Percentiles rank a stretch among this genome's conserved stretches.
phyloP scores from a whole-genome alignment of 1,139 yeast species.

The Candida mesenterica region DNA sequence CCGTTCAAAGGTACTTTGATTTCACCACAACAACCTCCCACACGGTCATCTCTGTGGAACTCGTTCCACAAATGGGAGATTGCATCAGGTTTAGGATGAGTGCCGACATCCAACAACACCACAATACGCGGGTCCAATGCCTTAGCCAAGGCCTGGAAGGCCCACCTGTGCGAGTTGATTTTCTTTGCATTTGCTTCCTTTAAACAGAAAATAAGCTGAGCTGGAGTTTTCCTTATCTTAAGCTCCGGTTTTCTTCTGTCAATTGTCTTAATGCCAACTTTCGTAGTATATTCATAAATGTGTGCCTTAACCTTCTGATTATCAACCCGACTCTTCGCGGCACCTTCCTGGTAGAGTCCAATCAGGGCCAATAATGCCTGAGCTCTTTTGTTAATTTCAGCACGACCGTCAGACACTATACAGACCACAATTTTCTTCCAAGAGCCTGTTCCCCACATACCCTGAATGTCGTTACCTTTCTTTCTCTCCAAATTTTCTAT shows the following conservation, averaged over 20 bases:
- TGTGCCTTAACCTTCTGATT: slow-evolving; percentile 48
- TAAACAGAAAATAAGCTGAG: slow-evolving; percentile 46
- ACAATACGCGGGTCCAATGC: slow-evolving; percentile 45
- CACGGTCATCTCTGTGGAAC: slow-evolving; percentile 44
- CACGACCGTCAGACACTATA: slow-evolving; percentile 48
- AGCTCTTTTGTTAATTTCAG: slow-evolving; percentile 48
- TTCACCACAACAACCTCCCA: slow-evolving; percentile 54
- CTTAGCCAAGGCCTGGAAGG: slow-evolving; percentile 49
- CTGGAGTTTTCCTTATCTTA: slow-evolving; percentile 49
- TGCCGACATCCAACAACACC: slow-evolving; percentile 47
- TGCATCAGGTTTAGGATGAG: slow-evolving; percentile 47
- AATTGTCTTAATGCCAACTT: slow-evolving; percentile 49
- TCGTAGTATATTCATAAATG: slow-evolving; percentile 47
- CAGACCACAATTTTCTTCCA: slow-evolving; percentile 52
- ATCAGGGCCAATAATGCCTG: slow-evolving; percentile 48
- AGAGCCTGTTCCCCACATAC: slow-evolving; percentile 52
- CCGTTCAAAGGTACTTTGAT: slow-evolving; percentile 44
- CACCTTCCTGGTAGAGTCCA: slow-evolving; percentile 50
- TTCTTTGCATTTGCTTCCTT: slow-evolving; percentile 49
- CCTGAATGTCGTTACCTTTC: slow-evolving; percentile 35
- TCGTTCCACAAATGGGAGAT: slow-evolving; percentile 50
- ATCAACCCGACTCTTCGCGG: slow-evolving; percentile 48
- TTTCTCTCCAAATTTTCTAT: slow-evolving; percentile 47
- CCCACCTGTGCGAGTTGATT: slow-evolving; percentile 52
- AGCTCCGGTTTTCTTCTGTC: slow-evolving; percentile 48